These are phyloP conservation scores for Pachysandra terminalis DNA, from an alignment of 164 flowering plant species.

Conservation along the genomic window DNA sequence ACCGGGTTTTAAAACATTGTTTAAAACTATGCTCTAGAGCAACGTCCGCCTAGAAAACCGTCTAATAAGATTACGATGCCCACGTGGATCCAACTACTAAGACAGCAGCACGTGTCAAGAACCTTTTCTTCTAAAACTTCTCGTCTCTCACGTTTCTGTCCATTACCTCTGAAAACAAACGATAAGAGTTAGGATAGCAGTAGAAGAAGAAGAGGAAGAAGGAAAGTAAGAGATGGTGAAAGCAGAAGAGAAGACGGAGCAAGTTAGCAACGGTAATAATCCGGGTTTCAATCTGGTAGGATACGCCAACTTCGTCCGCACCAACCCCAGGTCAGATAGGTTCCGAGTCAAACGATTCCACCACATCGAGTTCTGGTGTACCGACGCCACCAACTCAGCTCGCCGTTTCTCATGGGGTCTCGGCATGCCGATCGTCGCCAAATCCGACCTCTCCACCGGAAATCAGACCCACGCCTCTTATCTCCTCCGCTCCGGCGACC, in stretches of 20 bases:
- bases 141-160: too few species aligned
- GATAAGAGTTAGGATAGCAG: too few species aligned
- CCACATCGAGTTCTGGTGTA: constrained; percentile 84
- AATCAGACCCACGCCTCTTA: constrained; percentile 69
- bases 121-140: too few species aligned
- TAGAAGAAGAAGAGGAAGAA: too few species aligned
- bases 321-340: constrained; percentile 66
- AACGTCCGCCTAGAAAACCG: too few species aligned
- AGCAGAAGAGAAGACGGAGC: constrained; percentile 8
- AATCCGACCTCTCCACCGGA: constrained; percentile 85
- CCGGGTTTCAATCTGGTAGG: constrained; percentile 55
- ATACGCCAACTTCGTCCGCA: constrained; percentile 54
- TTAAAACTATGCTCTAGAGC: too few species aligned
- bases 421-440: constrained; percentile 67
- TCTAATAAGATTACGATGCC: too few species aligned
- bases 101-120: too few species aligned
- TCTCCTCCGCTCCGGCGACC: constrained; percentile 62
- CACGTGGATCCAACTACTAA: too few species aligned
- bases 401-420: constrained; percentile 80
- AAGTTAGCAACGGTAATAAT: neutral
- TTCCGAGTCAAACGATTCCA: constrained; percentile 66
- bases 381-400: constrained; percentile 67
- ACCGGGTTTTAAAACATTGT: too few species aligned
- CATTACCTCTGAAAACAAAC: too few species aligned
- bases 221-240: constrained; percentile 5